phyloP scores from a whole-genome alignment of 1,284 basidiomycete species.

The Termitomyces sp. region DNA sequence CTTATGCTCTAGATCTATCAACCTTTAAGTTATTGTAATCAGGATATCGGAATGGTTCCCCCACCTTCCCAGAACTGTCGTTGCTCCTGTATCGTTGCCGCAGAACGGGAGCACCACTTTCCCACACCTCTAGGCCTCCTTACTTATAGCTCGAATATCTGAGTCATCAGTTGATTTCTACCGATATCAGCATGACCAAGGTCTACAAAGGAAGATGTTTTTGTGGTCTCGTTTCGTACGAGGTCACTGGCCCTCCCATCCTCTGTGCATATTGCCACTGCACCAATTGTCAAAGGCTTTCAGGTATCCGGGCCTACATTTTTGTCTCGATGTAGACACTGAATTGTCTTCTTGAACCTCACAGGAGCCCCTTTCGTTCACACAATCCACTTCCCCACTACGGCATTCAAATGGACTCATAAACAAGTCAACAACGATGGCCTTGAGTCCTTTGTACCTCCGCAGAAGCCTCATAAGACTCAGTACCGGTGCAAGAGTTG shows the following conservation, averaged over 20 bases:
- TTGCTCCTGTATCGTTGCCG: not conserved
- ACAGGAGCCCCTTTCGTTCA: conserved; percentile 57
- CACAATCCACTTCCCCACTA: conserved; percentile 49
- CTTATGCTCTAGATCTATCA: not conserved
- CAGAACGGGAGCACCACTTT: not conserved
- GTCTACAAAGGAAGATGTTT: conserved; percentile 43
- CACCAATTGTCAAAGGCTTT: conserved; percentile 54
- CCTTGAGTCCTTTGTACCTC: conserved; percentile 42
- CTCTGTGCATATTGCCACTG: conserved; percentile 63
- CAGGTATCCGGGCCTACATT: conserved; percentile 32
- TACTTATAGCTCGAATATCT: not conserved
- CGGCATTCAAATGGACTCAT: conserved; percentile 51
- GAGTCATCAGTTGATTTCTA: not conserved
- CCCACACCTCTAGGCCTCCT: not conserved
- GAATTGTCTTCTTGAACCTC: conserved; percentile 1
- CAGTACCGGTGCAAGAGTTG: conserved; percentile 58
- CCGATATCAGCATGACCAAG: conserved; percentile 6
- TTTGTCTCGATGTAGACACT: not conserved
- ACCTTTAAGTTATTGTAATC: not conserved
- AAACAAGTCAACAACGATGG: conserved; percentile 27
- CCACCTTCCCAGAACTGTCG: not conserved
- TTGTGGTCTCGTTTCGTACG: conserved; percentile 45
- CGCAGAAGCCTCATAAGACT: conserved; percentile 48
- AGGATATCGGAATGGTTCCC: not conserved
- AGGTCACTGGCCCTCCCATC: conserved; percentile 41